Conservation (phyloP, 1,284 basidiomycete species). For the Cutaneotrichosporon sp. region DNA sequence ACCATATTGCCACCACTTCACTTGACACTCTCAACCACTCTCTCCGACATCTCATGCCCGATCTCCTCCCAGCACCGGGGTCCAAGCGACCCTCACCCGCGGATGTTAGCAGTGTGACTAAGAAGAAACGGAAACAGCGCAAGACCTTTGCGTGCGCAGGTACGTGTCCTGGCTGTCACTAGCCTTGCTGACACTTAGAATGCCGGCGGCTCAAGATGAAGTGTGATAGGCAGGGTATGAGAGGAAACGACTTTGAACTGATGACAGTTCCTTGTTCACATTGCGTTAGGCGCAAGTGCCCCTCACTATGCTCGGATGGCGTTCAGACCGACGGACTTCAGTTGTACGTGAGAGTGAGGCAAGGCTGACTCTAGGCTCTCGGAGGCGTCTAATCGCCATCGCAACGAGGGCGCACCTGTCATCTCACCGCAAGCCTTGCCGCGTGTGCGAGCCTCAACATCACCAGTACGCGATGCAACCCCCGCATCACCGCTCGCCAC, state of each 20-base stretch:
- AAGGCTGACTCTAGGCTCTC: background rate
- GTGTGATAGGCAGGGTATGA: slow-evolving; percentile 2
- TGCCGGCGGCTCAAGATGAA: slow-evolving; percentile 9
- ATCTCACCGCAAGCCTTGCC: background rate
- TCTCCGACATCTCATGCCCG: background rate
- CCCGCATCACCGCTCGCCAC: background rate
- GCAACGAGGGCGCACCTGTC: background rate
- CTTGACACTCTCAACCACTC: background rate
- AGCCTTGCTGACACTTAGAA: background rate
- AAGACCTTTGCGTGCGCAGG: slow-evolving; percentile 2
- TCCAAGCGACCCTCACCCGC: background rate
- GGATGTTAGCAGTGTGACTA: background rate
- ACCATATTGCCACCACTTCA: background rate
- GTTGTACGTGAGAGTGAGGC: background rate
- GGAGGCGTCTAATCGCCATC: background rate
- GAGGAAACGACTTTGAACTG: background rate
- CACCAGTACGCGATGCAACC: background rate
- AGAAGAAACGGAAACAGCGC: slow-evolving; percentile 6
- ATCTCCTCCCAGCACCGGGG: background rate
- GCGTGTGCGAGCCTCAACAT: background rate
- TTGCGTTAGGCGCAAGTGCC: background rate
- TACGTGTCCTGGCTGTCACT: background rate
- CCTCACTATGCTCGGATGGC: background rate
- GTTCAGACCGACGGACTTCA: background rate
- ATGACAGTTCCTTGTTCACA: slow-evolving; percentile 6